Evolutionary conservation across 495 filamentous ascomycete species (phyloP).

Genomic region (Annulohypoxylon bovei): DNA sequence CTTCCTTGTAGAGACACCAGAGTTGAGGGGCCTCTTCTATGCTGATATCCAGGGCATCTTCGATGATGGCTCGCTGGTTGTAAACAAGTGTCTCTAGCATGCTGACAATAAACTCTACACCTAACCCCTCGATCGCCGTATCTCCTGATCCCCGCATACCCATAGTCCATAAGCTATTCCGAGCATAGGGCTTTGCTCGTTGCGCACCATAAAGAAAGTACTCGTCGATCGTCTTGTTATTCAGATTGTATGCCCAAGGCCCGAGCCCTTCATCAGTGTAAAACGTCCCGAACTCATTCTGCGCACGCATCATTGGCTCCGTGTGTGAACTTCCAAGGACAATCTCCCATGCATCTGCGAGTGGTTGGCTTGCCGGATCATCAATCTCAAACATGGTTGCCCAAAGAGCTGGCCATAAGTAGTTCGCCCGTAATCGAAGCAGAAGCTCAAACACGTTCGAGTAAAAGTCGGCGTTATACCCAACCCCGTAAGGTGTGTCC

Average conservation of each 20-base stretch:
- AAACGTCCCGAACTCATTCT: conserved; percentile 73
- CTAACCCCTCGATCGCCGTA: conserved; percentile 64
- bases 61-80: conserved; percentile 66
- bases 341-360: conserved; percentile 77
- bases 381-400: conserved; percentile 75
- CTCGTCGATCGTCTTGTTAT: conserved; percentile 69
- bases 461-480: conserved; percentile 73
- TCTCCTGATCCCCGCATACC: conserved; percentile 80
- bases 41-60: conserved; percentile 64
- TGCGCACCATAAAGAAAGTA: conserved; percentile 75
- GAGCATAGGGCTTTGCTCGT: conserved; percentile 71
- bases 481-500: conserved; percentile 63
- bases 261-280: conserved; percentile 52
- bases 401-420: conserved; percentile 80
- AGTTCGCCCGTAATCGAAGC: conserved; percentile 75
- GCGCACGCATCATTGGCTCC: conserved; percentile 77
- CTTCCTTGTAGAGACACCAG: conserved; percentile 79
- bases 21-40: conserved; percentile 70
- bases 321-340: conserved; percentile 78
- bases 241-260: conserved; percentile 74
- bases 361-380: conserved; percentile 71
- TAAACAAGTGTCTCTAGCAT: conserved; percentile 68
- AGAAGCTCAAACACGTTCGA: conserved; percentile 76
- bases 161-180: conserved; percentile 70
- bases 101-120: conserved; percentile 63